A percentile compares a stretch with the other conserved stretches of the same genome.
phyloP scores from a whole-genome alignment of 1,284 basidiomycete species.

The Earliella scabrosa region DNA sequence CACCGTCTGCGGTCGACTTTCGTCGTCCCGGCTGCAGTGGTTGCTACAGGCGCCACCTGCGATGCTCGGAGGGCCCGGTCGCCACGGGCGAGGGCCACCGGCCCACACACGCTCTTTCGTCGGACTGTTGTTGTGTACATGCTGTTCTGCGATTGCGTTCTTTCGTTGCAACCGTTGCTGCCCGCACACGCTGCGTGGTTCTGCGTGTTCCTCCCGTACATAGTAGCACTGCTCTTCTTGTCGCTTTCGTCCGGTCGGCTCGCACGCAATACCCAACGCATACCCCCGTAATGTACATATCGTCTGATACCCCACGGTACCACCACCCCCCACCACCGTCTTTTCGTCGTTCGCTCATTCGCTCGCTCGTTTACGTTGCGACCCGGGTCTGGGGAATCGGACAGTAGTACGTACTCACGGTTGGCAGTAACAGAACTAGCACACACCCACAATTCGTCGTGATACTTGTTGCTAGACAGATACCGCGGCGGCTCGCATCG shows the following conservation, averaged over 20 bases:
- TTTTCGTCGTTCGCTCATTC: neutral
- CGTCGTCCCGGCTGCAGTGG: too few species aligned
- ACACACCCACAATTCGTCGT: neutral
- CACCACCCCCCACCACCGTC: neutral
- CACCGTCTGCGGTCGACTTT: too few species aligned
- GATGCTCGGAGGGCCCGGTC: neutral
- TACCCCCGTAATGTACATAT: too few species aligned
- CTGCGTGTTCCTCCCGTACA: neutral
- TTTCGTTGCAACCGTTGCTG: neutral
- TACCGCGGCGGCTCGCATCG: neutral
- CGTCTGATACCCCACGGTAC: neutral
- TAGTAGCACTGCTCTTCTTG: neutral
- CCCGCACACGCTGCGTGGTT: neutral
- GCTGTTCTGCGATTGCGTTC: neutral
- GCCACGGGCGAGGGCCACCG: too few species aligned
- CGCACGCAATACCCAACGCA: too few species aligned
- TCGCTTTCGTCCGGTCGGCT: neutral
- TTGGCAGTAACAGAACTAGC: too few species aligned
- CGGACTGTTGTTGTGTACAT: slow-evolving; percentile 6
- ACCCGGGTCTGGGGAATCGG: neutral
- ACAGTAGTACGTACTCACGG: neutral
- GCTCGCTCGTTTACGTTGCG: neutral
- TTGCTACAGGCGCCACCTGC: neutral
- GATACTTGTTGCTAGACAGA: neutral
- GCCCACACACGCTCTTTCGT: neutral